Evolutionary conservation across 768 basidiomycete genomes (phyloP).

Genomic region (Tylopilus vinaceipallidus): DNA sequence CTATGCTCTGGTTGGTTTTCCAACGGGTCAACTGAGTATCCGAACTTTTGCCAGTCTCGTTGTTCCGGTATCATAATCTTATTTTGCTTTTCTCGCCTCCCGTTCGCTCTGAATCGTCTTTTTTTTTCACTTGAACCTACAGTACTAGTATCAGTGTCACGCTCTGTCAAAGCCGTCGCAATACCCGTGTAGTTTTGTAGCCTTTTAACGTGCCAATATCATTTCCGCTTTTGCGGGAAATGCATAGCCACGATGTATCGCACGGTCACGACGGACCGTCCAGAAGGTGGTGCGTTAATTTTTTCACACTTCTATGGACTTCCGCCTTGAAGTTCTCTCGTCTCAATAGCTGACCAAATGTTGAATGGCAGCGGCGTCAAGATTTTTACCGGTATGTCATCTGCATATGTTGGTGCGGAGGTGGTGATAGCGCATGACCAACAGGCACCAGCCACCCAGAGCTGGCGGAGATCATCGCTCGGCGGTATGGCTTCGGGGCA

Average conservation of each 20-base stretch:
- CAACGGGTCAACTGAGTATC: constrained; percentile 22
- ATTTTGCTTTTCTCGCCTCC: constrained; percentile 22
- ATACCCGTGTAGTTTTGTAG: constrained; percentile 41
- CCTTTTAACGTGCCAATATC: constrained; percentile 12
- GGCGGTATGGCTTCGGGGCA: constrained; percentile 56
- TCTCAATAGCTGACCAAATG: constrained; percentile 35
- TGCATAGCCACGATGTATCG: constrained; percentile 17
- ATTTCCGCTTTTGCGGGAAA: neutral
- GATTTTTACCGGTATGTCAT: constrained; percentile 51
- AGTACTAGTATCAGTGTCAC: constrained; percentile 34
- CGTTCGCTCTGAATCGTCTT: constrained; percentile 16
- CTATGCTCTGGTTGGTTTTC: constrained; percentile 22
- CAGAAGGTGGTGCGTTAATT: constrained; percentile 13
- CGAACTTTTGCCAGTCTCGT: constrained; percentile 23
- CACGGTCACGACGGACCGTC: constrained; percentile 16
- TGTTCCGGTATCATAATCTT: constrained; percentile 32
- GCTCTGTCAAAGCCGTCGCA: constrained; percentile 26
- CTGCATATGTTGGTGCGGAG: neutral
- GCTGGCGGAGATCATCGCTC: constrained; percentile 89
- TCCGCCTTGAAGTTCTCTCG: constrained; percentile 7
- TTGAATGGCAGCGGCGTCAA: constrained; percentile 58
- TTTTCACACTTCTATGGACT: constrained; percentile 12
- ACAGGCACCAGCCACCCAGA: constrained; percentile 94
- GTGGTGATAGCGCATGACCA: constrained; percentile 1
- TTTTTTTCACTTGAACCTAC: constrained; percentile 21